Base-by-base conservation (phyloP, 2,329 filamentous ascomycete species). In the Alternaria postmessia region DNA sequence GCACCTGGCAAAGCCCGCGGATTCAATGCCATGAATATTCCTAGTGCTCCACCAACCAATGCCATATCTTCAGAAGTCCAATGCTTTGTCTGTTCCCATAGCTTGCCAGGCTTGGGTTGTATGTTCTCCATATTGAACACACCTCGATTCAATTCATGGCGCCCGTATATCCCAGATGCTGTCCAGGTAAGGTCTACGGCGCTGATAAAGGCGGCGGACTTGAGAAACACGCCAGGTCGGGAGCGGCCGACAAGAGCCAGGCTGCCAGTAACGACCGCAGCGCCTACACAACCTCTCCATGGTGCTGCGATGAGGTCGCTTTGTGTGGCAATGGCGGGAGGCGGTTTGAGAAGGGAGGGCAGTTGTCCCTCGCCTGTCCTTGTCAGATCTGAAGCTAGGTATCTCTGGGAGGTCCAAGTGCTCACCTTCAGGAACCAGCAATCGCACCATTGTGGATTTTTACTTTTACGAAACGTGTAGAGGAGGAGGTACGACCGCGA, bases 401-500 rank as follows among this genome's bases (percentile, higher is more conserved):
- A 46, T 4, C 16, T 18, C 2, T 14, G 48, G 12, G 20, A 1
- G 1, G 11, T 44, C 14, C 0, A 30, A 14, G 7, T 38, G 43
- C 53, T 22, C 47, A 68, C 70, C 70, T 64, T 65, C 66, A 39
- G 70, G 64, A n/a, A 71, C 60, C 41, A 67, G 68, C 16, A 72
- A 51, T 30, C 65, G 67, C 52, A 71, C 70, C 67, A 71, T 72
- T 9, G 46, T 70, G 42, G 54, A 22, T 32, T 38, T 28, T 22
- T 32, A 16, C 22, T 41, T 28, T 28, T 12, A 16, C 24, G 24
- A 11, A 28, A 34, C 30, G 22, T 41, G 57, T n/a, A 38, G 42
- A 49, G 38, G 32, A 38, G 57, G 26, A 18, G 16, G 16, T 42
- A 20, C 8, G 14, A 12, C 16, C n/a, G 47, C 8, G n/a, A 12